A percentile compares a stretch with the other conserved stretches of the same genome.
Conservation (phyloP, 805 yeast genomes). For the Saccharomycopsis schoenii region DNA sequence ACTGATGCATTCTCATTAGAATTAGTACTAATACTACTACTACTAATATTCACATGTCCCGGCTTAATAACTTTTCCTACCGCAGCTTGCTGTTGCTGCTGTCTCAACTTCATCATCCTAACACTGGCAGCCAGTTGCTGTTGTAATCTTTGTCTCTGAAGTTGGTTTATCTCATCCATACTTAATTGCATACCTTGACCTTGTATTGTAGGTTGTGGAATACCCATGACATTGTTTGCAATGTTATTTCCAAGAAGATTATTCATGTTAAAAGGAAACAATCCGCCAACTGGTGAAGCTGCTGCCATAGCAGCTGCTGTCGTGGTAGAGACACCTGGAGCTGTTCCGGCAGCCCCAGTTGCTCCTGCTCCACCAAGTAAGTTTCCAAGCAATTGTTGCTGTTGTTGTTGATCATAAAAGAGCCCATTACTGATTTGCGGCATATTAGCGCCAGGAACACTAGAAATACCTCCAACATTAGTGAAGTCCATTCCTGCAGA, state of each 20-base stretch:
- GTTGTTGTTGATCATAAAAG: conserved; percentile 1
- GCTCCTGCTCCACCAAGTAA: not conserved
- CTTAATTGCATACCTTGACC: not conserved
- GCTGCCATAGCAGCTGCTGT: conserved; percentile 10
- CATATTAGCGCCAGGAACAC: not conserved
- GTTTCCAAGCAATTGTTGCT: conserved; percentile 3
- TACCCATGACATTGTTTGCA: not conserved
- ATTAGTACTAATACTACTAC: not conserved
- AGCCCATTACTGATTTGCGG: not conserved
- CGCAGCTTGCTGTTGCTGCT: conserved; percentile 3
- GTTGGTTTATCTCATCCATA: conserved; percentile 1
- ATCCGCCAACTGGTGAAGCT: conserved; percentile 2
- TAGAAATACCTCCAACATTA: not conserved
- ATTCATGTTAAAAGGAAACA: not conserved
- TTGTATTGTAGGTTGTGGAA: not conserved
- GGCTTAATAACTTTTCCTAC: not conserved
- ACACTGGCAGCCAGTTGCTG: conserved; percentile 2
- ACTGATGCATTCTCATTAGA: not conserved
- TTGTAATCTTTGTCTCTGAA: conserved; percentile 5
- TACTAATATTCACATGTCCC: not conserved
- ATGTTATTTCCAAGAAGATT: not conserved
- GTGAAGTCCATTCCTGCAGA: not conserved
- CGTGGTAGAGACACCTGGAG: conserved; percentile 16
- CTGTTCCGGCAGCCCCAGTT: conserved; percentile 2
- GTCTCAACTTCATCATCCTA: conserved; percentile 4